Conservation (phyloP, 305 asterid species). For the Nicotiana rustica region DNA sequence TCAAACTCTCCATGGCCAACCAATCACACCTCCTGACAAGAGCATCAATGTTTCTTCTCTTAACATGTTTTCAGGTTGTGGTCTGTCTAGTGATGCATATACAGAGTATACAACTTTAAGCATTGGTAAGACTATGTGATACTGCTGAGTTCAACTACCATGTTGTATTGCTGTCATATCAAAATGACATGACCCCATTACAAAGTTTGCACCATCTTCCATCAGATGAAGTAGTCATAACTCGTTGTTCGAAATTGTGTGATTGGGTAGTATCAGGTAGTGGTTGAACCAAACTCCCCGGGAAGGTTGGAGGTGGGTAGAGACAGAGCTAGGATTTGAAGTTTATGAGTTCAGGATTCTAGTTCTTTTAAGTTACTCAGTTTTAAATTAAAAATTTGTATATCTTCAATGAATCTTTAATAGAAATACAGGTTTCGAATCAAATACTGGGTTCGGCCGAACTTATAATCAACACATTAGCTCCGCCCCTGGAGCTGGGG, state of each 20-base stretch:
- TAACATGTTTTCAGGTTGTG: not conserved
- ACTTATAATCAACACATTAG: no score
- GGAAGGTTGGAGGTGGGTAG: not conserved
- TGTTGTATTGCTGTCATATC: slow-evolving; percentile 15
- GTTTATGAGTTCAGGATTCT: no score
- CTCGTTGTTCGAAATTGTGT: not conserved
- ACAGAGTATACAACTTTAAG: not conserved
- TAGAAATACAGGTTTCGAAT: no score
- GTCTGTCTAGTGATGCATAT: not conserved
- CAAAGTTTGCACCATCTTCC: not conserved
- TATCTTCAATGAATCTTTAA: no score
- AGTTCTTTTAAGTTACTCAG: no score
- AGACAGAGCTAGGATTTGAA: no score
- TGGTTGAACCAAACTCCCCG: not conserved
- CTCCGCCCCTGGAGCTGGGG: not conserved
- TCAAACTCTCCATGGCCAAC: no score
- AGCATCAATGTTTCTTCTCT: no score
- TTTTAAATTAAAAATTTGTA: no score
- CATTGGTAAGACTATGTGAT: slow-evolving; percentile 2
- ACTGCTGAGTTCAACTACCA: not conserved
- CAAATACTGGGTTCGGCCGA: no score
- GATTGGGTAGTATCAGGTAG: slow-evolving; percentile 17
- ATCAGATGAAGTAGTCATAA: not conserved
- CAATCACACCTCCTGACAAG: no score
- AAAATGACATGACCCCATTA: not conserved